Conservation (phyloP, 331 rosid species). For the Saraca asoca region DNA sequence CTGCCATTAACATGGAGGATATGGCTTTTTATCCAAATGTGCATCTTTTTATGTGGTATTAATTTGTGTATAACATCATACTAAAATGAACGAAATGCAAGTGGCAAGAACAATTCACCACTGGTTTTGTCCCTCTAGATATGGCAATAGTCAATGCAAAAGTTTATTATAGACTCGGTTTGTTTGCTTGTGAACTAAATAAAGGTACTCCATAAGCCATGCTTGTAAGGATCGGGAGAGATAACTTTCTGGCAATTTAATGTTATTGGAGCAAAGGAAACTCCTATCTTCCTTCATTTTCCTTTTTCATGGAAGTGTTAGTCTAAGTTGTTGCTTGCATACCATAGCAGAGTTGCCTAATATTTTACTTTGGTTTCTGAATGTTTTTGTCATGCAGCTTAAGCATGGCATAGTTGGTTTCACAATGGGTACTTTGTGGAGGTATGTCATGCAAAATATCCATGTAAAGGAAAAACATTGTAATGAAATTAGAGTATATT, state of each 20-base stretch:
- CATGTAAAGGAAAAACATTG: slow-evolving; percentile 10
- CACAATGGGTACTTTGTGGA: slow-evolving; percentile 90
- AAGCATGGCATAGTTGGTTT: slow-evolving; percentile 89
- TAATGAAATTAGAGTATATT: not conserved
- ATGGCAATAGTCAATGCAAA: not conserved
- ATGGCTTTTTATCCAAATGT: slow-evolving; percentile 3
- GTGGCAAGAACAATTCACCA: not conserved
- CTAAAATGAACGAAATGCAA: not conserved
- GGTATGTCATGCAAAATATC: slow-evolving; percentile 53
- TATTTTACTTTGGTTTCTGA: slow-evolving; percentile 35
- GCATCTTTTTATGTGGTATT: not conserved
- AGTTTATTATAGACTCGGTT: not conserved
- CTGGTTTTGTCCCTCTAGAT: slow-evolving; percentile 1
- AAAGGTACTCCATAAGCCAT: not conserved
- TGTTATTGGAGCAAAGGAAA: slow-evolving; percentile 11
- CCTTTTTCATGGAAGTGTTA: slow-evolving; percentile 14
- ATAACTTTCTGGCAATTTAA: slow-evolving; percentile 15
- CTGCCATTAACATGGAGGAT: slow-evolving; percentile 14
- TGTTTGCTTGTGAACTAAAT: slow-evolving; percentile 6
- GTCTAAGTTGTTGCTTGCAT: slow-evolving; percentile 12
- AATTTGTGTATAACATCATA: not conserved
- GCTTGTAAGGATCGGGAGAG: not conserved
- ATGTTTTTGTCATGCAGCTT: slow-evolving; percentile 67
- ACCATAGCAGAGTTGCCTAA: slow-evolving; percentile 3
- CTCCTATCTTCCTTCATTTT: slow-evolving; percentile 12